These are phyloP conservation scores for Moelleriella libera DNA, from an alignment of 2,329 filamentous ascomycete genomes.

Conservation along the genomic window DNA sequence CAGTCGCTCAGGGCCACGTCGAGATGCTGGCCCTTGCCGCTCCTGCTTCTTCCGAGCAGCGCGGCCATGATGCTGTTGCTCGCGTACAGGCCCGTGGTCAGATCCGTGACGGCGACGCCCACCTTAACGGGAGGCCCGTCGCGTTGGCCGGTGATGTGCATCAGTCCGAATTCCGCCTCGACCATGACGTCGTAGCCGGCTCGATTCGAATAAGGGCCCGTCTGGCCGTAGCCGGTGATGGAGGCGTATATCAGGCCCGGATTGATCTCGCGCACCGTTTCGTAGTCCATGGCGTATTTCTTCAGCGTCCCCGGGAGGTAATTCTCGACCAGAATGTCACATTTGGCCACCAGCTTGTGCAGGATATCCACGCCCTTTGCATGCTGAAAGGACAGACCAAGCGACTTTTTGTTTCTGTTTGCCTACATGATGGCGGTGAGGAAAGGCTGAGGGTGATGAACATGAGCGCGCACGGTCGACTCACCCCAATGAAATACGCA, in stretches of 20 bases:
- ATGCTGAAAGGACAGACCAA: conserved; percentile 84
- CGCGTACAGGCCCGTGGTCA: conserved; percentile 90
- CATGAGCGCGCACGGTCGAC: conserved; percentile 3
- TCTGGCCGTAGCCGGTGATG: conserved; percentile 95
- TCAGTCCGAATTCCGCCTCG: conserved; percentile 91
- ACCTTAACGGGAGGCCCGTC: conserved; percentile 93
- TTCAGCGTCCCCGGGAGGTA: conserved; percentile 81
- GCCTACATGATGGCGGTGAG: conserved; percentile 37
- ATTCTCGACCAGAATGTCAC: conserved; percentile 92
- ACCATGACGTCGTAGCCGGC: conserved; percentile 99
- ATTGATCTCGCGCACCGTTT: conserved; percentile 67
- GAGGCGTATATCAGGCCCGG: conserved; percentile 83
- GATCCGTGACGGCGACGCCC: conserved; percentile 88
- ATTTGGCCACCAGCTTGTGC: conserved; percentile 69
- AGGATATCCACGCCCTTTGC: conserved; percentile 72
- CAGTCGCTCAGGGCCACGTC: conserved; percentile 87
- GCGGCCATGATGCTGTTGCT: conserved; percentile 94
- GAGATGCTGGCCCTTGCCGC: conserved; percentile 77
- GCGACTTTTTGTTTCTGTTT: conserved; percentile 93
- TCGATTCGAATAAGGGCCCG: conserved; percentile 72
- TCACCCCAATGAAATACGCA: conserved; percentile 86
- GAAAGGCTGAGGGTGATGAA: neutral
- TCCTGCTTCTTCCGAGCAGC: conserved; percentile 59
- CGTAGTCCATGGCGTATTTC: conserved; percentile 86
- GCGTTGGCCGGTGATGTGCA: conserved; percentile 90